A percentile compares a stretch with the other conserved stretches of the same genome.
These are phyloP conservation scores for Aquilaria agallochum DNA, from an alignment of 441 rosid species.

Conservation along the genomic window DNA sequence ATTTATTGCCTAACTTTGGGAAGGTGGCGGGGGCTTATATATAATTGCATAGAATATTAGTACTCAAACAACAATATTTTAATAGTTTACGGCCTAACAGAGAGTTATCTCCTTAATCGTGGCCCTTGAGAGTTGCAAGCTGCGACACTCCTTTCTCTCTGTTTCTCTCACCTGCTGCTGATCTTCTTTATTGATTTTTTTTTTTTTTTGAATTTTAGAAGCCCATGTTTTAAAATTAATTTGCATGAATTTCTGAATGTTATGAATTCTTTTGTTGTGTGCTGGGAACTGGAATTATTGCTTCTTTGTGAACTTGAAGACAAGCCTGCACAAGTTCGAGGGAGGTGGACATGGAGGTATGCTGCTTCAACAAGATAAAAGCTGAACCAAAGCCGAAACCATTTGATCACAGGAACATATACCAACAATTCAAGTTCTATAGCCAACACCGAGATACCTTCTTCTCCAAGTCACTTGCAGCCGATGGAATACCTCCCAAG, in stretches of 20 bases:
- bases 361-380: slow-evolving; percentile 43
- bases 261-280: no score
- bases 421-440: slow-evolving; percentile 43
- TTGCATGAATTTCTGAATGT: no score
- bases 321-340: slow-evolving; percentile 44
- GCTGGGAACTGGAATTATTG: no score
- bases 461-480: slow-evolving; percentile 33
- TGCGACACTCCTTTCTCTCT: not conserved
- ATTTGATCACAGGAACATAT: slow-evolving; percentile 40
- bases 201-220: no score
- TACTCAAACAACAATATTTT: no score
- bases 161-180: no score
- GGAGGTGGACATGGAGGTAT: slow-evolving; percentile 33
- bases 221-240: no score
- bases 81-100: not conserved
- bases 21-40: no score
- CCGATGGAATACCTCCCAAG: slow-evolving; percentile 39
- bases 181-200: no score
- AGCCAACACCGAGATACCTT: slow-evolving; percentile 30
- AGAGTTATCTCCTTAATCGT: not conserved
- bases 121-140: not conserved
- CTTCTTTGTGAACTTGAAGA: slow-evolving; percentile 18
- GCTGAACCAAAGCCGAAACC: slow-evolving; percentile 53
- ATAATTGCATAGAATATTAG: no score
- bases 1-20: not conserved